phyloP scores from a whole-genome alignment of 2,329 filamentous ascomycete species.

The Diplodia sapinea region DNA sequence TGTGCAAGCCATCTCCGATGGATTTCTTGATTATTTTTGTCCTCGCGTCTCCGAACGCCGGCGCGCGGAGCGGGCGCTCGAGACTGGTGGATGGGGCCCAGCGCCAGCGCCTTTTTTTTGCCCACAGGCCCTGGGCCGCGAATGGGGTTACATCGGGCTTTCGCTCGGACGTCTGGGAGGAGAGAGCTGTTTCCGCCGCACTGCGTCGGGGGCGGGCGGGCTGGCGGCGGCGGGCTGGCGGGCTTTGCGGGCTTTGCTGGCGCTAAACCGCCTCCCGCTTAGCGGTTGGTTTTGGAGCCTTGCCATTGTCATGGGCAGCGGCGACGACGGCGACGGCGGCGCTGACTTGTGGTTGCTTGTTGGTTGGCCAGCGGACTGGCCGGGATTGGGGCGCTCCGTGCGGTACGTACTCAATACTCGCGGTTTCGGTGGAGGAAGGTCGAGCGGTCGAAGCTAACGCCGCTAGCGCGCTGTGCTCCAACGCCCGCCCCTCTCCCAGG shows the following conservation, averaged over 20 bases:
- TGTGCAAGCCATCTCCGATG: not conserved
- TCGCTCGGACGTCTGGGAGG: not conserved
- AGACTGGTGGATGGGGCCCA: not conserved
- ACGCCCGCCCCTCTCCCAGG: not conserved
- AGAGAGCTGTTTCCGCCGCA: not conserved
- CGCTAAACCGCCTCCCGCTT: not conserved
- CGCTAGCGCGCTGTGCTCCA: slow-evolving; percentile 13
- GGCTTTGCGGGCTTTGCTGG: not conserved
- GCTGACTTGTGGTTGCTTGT: slow-evolving; percentile 25
- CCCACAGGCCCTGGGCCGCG: not conserved
- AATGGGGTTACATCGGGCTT: slow-evolving; percentile 27
- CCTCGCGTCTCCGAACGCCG: slow-evolving; percentile 17
- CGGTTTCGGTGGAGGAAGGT: slow-evolving; percentile 3
- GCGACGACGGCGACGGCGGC: not conserved
- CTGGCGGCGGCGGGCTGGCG: slow-evolving; percentile 5
- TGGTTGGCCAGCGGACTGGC: not conserved
- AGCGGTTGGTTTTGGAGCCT: not conserved
- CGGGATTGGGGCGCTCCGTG: not conserved
- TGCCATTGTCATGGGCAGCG: not conserved
- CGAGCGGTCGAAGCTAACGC: slow-evolving; percentile 17
- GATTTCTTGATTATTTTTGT: not conserved
- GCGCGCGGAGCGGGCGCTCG: slow-evolving; percentile 21
- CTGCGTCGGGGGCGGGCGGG: not conserved
- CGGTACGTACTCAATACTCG: not conserved
- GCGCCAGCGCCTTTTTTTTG: not conserved